Evolutionary conservation across 148 eudicot genomes (phyloP), one percentile per base, ranked within the genome.

Genomic region (Cornus florida): DNA sequence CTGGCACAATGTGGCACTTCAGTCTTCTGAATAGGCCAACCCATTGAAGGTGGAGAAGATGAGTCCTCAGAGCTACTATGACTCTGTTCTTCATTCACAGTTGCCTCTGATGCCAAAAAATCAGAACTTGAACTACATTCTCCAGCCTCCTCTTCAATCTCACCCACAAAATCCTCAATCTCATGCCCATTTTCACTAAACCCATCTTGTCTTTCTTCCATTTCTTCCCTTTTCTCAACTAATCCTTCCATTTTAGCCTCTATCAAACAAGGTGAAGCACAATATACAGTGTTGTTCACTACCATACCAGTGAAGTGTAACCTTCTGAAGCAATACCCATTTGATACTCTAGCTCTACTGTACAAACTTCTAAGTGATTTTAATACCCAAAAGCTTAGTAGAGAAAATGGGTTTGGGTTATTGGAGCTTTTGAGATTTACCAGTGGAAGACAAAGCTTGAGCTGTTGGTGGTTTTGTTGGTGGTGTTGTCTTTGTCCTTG

Each of bases 61-160:
- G 89, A 87, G 17, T 71, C 88, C 53, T 84, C 86, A 67, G 86
- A 76, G 71, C 88, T 91, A 72, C 84, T 85, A 69, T 81, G 84
- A 70, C 85, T 82, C 28, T 77, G 78, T 35, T 83, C 88, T 73
- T 79, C 87, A 77, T 88, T 83, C 43, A 32, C 67, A 32, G 77
- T 84, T 20, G 67, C 70, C 75, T 83, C 91, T 24, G 88, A 82
- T 17, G 71, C 82, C 68, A 87, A 83, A 82, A 85, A 77, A 72
- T 82, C 87, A 86, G 83, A 83, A 78, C 88, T 83, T 75, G 87
- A 92, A 79, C 85, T 86, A 69, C 91, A 88, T 53, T 88, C 86
- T 77, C 86, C 80, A 66, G 86, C 69, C 48, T 64, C 83, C 67
- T 79, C 88, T 31, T 75, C 89, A 73, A 62, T 24, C 69, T 66